Percentiles rank a stretch among this genome's conserved stretches.
Evolutionary conservation across 148 eudicot genomes (phyloP).

Genomic region (Dysphania ambrosioides): DNA sequence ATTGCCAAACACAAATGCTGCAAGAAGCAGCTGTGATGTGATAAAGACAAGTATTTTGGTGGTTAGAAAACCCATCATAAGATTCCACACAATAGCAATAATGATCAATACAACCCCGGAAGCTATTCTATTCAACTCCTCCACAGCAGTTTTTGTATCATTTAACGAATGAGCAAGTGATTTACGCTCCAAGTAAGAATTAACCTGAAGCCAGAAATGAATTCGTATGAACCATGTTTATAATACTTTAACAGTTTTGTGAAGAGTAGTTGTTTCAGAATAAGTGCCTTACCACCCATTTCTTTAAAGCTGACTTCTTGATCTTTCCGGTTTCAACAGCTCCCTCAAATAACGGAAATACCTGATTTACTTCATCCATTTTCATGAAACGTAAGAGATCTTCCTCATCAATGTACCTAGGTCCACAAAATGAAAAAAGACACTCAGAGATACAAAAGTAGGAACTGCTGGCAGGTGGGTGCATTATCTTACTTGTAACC

Average conservation of each 20-base stretch:
- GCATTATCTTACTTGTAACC: slow-evolving; percentile 45
- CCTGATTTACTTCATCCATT: slow-evolving; percentile 60
- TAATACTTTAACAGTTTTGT: neutral
- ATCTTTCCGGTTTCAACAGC: slow-evolving; percentile 62
- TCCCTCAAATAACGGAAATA: slow-evolving; percentile 64
- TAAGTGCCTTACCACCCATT: slow-evolving; percentile 69
- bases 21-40: slow-evolving; percentile 65
- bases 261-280: neutral
- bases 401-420: slow-evolving; percentile 70
- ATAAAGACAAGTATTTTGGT: slow-evolving; percentile 64
- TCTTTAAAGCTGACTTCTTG: slow-evolving; percentile 56
- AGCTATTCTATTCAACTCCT: slow-evolving; percentile 64
- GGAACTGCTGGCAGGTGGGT: neutral
- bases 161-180: slow-evolving; percentile 64
- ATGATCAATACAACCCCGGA: slow-evolving; percentile 42
- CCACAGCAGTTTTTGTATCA: slow-evolving; percentile 83
- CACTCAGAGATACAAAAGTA: neutral
- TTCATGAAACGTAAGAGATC: slow-evolving; percentile 71
- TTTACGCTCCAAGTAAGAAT: slow-evolving; percentile 71
- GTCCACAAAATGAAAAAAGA: neutral
- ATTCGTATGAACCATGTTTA: neutral
- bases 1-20: slow-evolving; percentile 66
- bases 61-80: slow-evolving; percentile 69
- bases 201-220: slow-evolving; percentile 41
- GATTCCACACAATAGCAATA: slow-evolving; percentile 55